These are phyloP conservation scores for Acacia concinna DNA, from an alignment of 331 rosid genomes.

Conservation along the genomic window DNA sequence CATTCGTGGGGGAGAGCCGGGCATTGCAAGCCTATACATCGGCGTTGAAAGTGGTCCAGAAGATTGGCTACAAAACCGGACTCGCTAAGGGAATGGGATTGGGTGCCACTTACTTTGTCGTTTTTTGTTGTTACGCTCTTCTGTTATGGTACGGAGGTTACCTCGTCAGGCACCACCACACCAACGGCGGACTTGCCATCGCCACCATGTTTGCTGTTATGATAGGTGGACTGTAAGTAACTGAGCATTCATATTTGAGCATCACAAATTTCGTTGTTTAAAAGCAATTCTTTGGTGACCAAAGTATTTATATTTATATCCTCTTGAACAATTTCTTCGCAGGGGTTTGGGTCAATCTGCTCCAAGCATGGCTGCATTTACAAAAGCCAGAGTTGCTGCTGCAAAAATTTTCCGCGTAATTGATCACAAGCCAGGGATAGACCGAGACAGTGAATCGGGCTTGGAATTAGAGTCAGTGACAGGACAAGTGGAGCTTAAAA, in stretches of 20 bases:
- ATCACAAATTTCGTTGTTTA: background rate
- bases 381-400: slow-evolving; percentile 97
- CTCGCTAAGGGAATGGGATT: slow-evolving; percentile 94
- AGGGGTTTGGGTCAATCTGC: slow-evolving; percentile 96
- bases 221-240: slow-evolving; percentile 95
- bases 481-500: slow-evolving; percentile 82
- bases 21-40: slow-evolving; percentile 76
- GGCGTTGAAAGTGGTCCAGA: slow-evolving; percentile 80
- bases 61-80: slow-evolving; percentile 83
- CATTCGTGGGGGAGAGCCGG: slow-evolving; percentile 79
- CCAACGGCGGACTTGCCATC: slow-evolving; percentile 98
- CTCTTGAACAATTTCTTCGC: background rate
- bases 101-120: slow-evolving; percentile 97
- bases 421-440: slow-evolving; percentile 81
- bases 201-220: slow-evolving; percentile 97
- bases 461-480: slow-evolving; percentile 72
- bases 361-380: slow-evolving; percentile 92
- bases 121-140: slow-evolving; percentile 96
- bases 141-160: slow-evolving; percentile 97
- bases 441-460: slow-evolving; percentile 73
- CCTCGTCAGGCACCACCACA: slow-evolving; percentile 81
- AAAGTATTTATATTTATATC: background rate
- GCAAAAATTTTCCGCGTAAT: slow-evolving; percentile 76
- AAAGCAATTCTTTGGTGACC: slow-evolving; percentile 1
- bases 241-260: slow-evolving; percentile 38